These are phyloP conservation scores for Aspergillus nidulans DNA, from an alignment of 495 filamentous ascomycete genomes.

Conservation along the genomic window DNA sequence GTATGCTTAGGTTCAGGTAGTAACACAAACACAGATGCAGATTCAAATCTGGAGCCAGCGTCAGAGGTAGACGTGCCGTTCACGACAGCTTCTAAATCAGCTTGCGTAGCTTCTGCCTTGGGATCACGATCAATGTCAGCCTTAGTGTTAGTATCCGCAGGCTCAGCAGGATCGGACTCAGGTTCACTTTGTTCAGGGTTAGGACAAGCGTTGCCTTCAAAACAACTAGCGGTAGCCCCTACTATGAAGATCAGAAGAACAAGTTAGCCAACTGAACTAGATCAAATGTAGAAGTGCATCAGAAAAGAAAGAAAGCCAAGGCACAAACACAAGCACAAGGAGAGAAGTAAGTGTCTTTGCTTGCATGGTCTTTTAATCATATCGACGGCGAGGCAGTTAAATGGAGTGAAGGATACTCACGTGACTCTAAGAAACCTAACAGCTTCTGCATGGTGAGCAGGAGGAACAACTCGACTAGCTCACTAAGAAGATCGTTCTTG, in stretches of 20 bases:
- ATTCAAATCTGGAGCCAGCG: background rate
- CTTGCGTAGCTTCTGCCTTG: too few relatives aligned
- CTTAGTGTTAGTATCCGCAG: background rate
- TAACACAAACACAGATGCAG: background rate
- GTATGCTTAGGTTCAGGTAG: background rate
- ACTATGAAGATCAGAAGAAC: background rate
- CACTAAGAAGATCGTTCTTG: background rate
- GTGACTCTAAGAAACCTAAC: conserved; percentile 15
- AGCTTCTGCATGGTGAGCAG: conserved; percentile 8
- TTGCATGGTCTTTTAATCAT: too few relatives aligned
- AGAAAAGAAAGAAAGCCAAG: background rate
- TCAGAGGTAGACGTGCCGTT: background rate
- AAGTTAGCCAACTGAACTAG: background rate
- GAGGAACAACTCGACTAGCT: background rate
- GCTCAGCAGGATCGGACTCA: background rate
- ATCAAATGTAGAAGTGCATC: background rate
- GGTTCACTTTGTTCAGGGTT: background rate
- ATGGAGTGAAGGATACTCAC: conserved; percentile 5
- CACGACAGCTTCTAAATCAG: background rate
- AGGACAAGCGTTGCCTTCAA: background rate
- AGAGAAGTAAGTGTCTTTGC: too few relatives aligned
- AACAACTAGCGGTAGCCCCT: background rate
- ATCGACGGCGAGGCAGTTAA: background rate
- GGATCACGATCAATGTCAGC: background rate
- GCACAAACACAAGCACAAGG: background rate